These are phyloP conservation scores for Boletus tomentosulus DNA, from an alignment of 768 basidiomycete genomes.

Conservation along the genomic window DNA sequence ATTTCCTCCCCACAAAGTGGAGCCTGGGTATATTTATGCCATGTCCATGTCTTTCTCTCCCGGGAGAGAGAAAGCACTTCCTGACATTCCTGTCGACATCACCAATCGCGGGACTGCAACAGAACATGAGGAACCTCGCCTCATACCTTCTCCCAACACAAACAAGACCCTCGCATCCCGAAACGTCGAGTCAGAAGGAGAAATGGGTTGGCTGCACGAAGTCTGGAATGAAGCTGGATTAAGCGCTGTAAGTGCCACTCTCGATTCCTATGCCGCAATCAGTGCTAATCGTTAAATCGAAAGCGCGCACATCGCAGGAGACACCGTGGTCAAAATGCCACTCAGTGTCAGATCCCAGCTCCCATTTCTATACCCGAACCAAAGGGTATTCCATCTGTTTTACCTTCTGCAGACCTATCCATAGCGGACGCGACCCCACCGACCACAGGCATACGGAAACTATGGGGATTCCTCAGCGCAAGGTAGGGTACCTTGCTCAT, in stretches of 20 bases:
- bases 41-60: conserved; percentile 6
- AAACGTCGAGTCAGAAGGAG: conserved; percentile 18
- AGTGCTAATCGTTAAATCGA: not conserved
- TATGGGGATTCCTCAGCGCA: conserved; percentile 17
- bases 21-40: not conserved
- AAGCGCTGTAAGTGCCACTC: conserved; percentile 14
- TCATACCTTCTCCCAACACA: not conserved
- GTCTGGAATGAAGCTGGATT: conserved; percentile 27
- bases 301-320: conserved; percentile 26
- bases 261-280: not conserved
- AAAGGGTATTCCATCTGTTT: not conserved
- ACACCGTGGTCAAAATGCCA: conserved; percentile 1
- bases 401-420: conserved; percentile 2
- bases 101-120: not conserved
- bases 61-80: conserved; percentile 20
- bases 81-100: conserved; percentile 15
- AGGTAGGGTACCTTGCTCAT: conserved; percentile 10
- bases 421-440: not conserved
- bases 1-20: not conserved
- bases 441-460: conserved; percentile 2
- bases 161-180: conserved; percentile 9
- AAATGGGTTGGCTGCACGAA: conserved; percentile 15
- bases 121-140: not conserved
- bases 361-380: conserved; percentile 13
- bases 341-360: conserved; percentile 2